A percentile compares a stretch with the other conserved stretches of the same genome.
Conservation (phyloP, 2,329 filamentous ascomycete genomes). For the Teratosphaeria viscida region DNA sequence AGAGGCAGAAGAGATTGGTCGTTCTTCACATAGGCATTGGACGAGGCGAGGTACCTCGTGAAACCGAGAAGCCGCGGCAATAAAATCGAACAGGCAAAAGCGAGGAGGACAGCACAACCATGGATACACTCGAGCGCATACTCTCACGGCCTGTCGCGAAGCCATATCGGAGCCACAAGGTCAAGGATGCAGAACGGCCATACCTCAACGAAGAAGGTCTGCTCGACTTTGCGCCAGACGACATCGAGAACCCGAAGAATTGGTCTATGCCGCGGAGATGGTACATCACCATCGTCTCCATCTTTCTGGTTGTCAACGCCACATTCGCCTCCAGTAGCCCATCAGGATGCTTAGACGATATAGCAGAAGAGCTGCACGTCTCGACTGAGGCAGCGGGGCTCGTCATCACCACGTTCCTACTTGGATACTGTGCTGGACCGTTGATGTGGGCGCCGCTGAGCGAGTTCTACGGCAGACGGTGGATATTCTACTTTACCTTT, state of each 20-base stretch:
- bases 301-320: constrained; percentile 45
- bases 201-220: constrained; percentile 41
- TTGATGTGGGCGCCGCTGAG: constrained; percentile 55
- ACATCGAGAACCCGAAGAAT: constrained; percentile 41
- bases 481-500: constrained; percentile 39
- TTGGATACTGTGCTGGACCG: constrained; percentile 49
- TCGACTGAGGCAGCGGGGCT: constrained; percentile 32
- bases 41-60: neutral
- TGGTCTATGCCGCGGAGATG: constrained; percentile 35
- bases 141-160: constrained; percentile 44
- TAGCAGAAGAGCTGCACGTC: constrained; percentile 37
- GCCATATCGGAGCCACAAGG: constrained; percentile 37
- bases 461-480: constrained; percentile 52
- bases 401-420: constrained; percentile 25
- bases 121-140: constrained; percentile 35
- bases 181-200: constrained; percentile 28
- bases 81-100: neutral
- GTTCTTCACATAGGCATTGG: neutral
- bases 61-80: neutral
- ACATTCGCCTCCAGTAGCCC: constrained; percentile 42
- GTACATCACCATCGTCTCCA: constrained; percentile 33
- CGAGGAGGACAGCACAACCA: constrained; percentile 9
- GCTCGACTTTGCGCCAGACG: constrained; percentile 41
- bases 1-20: neutral
- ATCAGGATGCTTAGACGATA: constrained; percentile 30